Conservation (phyloP, 2,329 filamentous ascomycete genomes). For the Arachnomyces sp. region DNA sequence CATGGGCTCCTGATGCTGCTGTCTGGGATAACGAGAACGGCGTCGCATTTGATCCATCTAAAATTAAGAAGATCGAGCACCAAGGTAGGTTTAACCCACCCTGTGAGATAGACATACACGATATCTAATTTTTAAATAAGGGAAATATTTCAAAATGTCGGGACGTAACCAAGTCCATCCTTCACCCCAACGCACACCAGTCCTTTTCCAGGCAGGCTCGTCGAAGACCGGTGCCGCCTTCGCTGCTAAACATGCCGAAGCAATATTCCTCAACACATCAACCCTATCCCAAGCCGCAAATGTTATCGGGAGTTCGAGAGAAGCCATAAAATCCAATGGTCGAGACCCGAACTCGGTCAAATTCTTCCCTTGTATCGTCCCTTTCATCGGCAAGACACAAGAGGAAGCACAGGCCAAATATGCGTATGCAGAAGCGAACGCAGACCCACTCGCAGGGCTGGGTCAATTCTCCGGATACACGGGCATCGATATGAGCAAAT, state of each 20-base stretch:
- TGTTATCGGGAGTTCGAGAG: conserved; percentile 47
- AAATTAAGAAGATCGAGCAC: conserved; percentile 55
- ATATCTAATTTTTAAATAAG: too few relatives aligned
- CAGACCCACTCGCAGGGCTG: conserved; percentile 46
- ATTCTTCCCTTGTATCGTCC: conserved; percentile 47
- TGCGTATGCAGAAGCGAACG: conserved; percentile 45
- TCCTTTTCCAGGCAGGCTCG: conserved; percentile 54
- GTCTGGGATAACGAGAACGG: conserved; percentile 47
- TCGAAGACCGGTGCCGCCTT: conserved; percentile 50
- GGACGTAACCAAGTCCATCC: conserved; percentile 45
- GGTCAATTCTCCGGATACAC: conserved; percentile 53
- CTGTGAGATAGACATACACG: conserved; percentile 39
- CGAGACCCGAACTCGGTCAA: conserved; percentile 52
- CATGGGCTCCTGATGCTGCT: conserved; percentile 53
- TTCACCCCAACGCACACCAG: conserved; percentile 51
- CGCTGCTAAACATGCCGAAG: conserved; percentile 52
- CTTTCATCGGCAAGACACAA: conserved; percentile 44
- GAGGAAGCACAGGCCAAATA: conserved; percentile 49
- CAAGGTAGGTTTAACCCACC: conserved; percentile 45
- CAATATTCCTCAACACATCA: conserved; percentile 52
- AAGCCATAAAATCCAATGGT: conserved; percentile 43
- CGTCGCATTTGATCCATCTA: conserved; percentile 51
- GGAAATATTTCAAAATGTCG: conserved; percentile 34
- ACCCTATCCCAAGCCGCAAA: conserved; percentile 43
- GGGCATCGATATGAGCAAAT: conserved; percentile 52